Conservation (phyloP, 169 alveolate species). For the Plasmodium yoelii region DNA sequence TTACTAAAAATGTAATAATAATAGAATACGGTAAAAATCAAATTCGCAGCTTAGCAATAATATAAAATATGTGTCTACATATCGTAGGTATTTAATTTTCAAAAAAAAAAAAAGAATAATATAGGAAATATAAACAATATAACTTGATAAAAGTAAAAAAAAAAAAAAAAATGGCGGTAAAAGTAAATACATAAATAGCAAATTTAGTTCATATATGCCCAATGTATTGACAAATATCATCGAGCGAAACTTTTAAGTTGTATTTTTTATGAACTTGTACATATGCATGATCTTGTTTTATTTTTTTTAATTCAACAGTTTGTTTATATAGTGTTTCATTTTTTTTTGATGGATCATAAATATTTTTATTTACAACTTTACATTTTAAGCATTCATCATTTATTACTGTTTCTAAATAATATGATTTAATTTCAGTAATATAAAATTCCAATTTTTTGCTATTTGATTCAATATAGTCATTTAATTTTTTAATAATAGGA, state of each 20-base stretch:
- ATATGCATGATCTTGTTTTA: constrained; percentile 18
- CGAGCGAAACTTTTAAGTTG: constrained; percentile 40
- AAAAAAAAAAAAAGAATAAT: no score
- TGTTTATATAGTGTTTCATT: constrained; percentile 23
- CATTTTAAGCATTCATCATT: constrained; percentile 31
- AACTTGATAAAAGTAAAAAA: no score
- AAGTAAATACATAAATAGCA: no score
- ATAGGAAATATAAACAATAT: no score
- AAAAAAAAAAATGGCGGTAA: no score
- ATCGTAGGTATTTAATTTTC: no score
- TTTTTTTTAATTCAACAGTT: constrained; percentile 49
- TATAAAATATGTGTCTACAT: no score
- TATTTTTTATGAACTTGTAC: constrained; percentile 18
- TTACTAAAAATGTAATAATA: no score
- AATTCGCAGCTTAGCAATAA: no score
- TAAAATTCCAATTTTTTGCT: constrained; percentile 12
- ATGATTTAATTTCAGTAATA: constrained; percentile 24
- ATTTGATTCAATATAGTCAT: not conserved
- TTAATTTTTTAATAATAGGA: no score
- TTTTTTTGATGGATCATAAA: constrained; percentile 17
- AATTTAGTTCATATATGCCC: not conserved
- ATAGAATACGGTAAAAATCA: no score
- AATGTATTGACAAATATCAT: constrained; percentile 56
- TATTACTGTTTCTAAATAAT: constrained; percentile 52
- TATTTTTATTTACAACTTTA: constrained; percentile 30